A percentile compares a stretch with the other conserved stretches of the same genome.
These are phyloP conservation scores for Hypoxylon sp. DNA, from an alignment of 2,329 filamentous ascomycete species.

Conservation along the genomic window DNA sequence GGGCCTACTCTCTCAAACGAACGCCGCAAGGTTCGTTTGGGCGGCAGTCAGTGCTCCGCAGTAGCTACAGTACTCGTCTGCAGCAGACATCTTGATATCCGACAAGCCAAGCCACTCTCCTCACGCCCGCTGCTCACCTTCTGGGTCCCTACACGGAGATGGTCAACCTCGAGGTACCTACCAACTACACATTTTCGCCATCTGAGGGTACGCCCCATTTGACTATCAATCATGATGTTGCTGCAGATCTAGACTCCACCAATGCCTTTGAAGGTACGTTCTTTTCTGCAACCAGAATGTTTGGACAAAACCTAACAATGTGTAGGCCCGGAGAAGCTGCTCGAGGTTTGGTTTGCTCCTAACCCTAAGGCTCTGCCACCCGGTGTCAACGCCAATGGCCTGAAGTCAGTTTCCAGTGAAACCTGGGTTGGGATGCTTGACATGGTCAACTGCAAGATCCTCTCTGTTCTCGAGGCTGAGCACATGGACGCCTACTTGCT, in stretches of 20 bases:
- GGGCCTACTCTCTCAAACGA: conserved; percentile 98
- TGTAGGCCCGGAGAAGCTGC: conserved; percentile 90
- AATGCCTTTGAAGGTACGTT: conserved; percentile 91
- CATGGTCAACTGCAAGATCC: conserved; percentile 97
- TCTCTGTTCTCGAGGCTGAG: conserved; percentile 93
- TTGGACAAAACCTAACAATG: conserved; percentile 28
- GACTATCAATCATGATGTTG: conserved; percentile 97
- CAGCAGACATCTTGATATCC: conserved; percentile 46
- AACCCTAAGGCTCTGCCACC: conserved; percentile 80
- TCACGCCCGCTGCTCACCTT: conserved; percentile 46
- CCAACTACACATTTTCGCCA: conserved; percentile 85
- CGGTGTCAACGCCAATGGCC: conserved; percentile 78
- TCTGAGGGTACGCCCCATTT: conserved; percentile 88
- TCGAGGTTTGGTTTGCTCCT: conserved; percentile 98
- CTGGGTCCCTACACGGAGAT: conserved; percentile 71
- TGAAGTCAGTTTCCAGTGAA: conserved; percentile 88
- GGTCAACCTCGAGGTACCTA: conserved; percentile 85
- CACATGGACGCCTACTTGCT: conserved; percentile 96
- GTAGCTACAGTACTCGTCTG: conserved; percentile 62
- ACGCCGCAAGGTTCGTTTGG: conserved; percentile 96
- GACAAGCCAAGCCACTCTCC: conserved; percentile 44
- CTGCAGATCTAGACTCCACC: conserved; percentile 90
- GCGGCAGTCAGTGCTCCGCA: conserved; percentile 97
- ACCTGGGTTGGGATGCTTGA: conserved; percentile 98
- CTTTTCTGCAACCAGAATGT: too few relatives aligned